Evolutionary conservation across 2,329 filamentous ascomycete genomes (phyloP).

Genomic region (Podosphaera fusca): DNA sequence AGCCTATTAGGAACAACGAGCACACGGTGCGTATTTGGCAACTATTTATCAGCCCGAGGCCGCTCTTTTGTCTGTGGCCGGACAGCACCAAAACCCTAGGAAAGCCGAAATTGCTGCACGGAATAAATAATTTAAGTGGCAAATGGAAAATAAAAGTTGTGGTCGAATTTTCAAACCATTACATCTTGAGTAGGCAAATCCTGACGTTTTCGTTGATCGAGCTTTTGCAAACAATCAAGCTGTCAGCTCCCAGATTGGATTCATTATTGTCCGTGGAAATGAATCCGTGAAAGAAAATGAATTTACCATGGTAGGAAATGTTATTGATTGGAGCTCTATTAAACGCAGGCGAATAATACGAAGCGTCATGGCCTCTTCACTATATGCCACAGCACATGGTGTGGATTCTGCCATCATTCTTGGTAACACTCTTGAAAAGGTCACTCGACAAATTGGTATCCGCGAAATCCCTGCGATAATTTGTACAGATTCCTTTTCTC

Average conservation of each 20-base stretch:
- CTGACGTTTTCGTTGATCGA: neutral
- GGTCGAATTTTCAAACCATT: neutral
- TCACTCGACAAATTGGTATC: neutral
- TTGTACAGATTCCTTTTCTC: neutral
- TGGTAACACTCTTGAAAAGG: neutral
- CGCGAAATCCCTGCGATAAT: neutral
- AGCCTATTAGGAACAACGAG: neutral
- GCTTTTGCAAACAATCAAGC: neutral
- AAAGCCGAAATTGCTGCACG: neutral
- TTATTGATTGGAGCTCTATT: neutral
- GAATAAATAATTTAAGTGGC: neutral
- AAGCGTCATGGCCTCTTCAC: neutral
- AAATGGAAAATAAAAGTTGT: neutral
- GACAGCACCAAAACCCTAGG: neutral
- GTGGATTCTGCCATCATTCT: neutral
- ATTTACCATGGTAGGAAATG: neutral
- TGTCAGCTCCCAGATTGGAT: neutral
- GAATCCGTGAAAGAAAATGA: neutral
- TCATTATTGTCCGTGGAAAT: neutral
- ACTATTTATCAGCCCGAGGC: conserved; percentile 2
- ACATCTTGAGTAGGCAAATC: neutral
- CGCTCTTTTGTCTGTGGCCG: conserved; percentile 2
- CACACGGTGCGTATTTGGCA: neutral
- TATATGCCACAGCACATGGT: neutral
- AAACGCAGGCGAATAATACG: neutral